Evolutionary conservation across 257 asterid genomes (phyloP).

Genomic region (Dorcoceras hygrometricum): DNA sequence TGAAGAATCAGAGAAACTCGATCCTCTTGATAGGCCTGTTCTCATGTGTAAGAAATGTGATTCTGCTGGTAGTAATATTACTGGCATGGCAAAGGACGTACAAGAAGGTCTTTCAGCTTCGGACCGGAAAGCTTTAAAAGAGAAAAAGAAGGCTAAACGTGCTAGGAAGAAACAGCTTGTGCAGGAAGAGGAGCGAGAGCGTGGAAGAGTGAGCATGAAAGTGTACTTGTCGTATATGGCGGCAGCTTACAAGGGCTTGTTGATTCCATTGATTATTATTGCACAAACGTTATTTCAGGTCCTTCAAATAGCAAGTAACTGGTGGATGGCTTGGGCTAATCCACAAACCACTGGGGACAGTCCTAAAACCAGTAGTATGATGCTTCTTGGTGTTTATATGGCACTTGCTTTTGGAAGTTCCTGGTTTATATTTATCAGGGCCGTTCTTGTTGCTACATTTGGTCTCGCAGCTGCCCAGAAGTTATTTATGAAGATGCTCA

Average conservation of each 20-base stretch:
- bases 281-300: conserved; percentile 92
- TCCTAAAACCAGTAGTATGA: conserved; percentile 67
- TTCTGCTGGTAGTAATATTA: conserved; percentile 51
- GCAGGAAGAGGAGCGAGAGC: conserved; percentile 97
- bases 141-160: conserved; percentile 86
- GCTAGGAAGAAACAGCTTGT: conserved; percentile 89
- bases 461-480: conserved; percentile 98
- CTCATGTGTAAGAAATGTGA: conserved; percentile 49
- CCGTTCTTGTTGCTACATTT: conserved; percentile 92
- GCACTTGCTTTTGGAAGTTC: conserved; percentile 99
- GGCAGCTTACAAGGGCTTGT: conserved; percentile 91
- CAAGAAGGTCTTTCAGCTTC: conserved; percentile 65
- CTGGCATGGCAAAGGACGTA: conserved; percentile 51
- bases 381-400: conserved; percentile 83
- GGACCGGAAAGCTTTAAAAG: conserved; percentile 75
- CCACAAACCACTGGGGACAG: conserved; percentile 86
- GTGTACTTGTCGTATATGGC: conserved; percentile 87
- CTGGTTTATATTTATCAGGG: conserved; percentile 84
- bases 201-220: conserved; percentile 97
- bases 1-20: conserved; percentile 57
- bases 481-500: conserved; percentile 75
- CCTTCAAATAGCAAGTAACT: conserved; percentile 97
- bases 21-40: conserved; percentile 50
- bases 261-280: conserved; percentile 79
- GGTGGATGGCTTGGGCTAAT: conserved; percentile 99